These are phyloP conservation scores for Fremontodendron californicum DNA, from an alignment of 345 rosid species.

Conservation along the genomic window DNA sequence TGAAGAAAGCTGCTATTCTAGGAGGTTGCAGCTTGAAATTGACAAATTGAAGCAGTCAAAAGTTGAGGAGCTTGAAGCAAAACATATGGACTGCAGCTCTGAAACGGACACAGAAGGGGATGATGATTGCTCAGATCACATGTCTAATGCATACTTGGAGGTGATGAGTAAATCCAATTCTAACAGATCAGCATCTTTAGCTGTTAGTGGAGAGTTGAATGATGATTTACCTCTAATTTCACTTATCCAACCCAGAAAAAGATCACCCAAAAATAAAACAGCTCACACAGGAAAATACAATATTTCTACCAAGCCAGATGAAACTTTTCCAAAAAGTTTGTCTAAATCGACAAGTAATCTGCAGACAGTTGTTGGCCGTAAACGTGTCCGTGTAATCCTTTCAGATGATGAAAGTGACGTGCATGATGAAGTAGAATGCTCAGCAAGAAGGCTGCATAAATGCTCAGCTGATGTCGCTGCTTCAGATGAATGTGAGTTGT, in stretches of 20 bases:
- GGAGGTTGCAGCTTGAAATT: too few relatives aligned
- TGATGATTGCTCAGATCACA: conserved; percentile 36
- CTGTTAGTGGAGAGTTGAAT: too few relatives aligned
- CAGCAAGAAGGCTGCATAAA: conserved; percentile 20
- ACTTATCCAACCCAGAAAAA: too few relatives aligned
- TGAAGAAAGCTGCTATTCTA: too few relatives aligned
- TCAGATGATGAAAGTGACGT: conserved; percentile 92
- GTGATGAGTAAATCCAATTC: conserved; percentile 36
- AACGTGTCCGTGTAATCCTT: conserved; percentile 62
- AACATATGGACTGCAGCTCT: conserved; percentile 55
- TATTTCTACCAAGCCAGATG: conserved; percentile 24
- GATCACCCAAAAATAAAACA: too few relatives aligned
- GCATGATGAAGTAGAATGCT: too few relatives aligned
- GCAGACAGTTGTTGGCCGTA: conserved; percentile 59
- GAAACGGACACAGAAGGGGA: conserved; percentile 85
- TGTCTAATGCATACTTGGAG: conserved; percentile 35
- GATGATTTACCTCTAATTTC: too few relatives aligned
- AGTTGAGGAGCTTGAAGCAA: conserved; percentile 33
- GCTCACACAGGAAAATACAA: conserved; percentile 25
- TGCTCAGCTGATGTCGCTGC: conserved; percentile 34
- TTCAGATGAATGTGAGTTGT: conserved; percentile 48
- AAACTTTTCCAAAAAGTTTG: too few relatives aligned
- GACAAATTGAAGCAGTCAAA: too few relatives aligned
- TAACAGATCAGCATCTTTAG: conserved; percentile 28
- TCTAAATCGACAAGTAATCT: too few relatives aligned